Base-by-base conservation (phyloP, 495 filamentous ascomycete genomes). In the Parathielavia appendiculata region DNA sequence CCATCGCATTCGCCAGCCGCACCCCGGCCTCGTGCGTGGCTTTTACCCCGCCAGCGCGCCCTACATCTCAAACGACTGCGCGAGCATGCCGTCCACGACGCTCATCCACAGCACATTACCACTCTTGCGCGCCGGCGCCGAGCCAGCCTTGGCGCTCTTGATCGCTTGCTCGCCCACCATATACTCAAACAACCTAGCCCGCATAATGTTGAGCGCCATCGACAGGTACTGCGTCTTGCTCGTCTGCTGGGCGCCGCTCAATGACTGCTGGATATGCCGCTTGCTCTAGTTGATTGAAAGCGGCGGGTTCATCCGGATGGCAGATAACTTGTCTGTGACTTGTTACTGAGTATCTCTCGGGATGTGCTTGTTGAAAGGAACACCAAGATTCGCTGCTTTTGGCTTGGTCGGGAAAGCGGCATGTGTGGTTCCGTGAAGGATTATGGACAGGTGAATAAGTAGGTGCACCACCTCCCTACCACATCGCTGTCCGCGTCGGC, bases 131-230 rank as follows among this genome's bases (percentile, higher is more conserved):
- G 91, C 90, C 76, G 92, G 84, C 14, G 79, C 81, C 53, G 83
- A 76, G 32, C 83, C 88, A 0, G 91, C 91, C 44, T 81, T 79
- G 0, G 88, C 89, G 60, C 87, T 88, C 75, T 96, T 97, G 61
- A 95, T 84, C 2, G 92, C 88, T 72, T 97, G 92, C 56, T 91
- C 90, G 38, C 89, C 90, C 3, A 96, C 83, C 13, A 92, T 87
- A 34, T 86, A 87, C 26, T 83, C 79, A 75, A 97, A 97, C 69
- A 97, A 91, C 46, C 84, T 81, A 69, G 76, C 81, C 63, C 87
- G 86, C 90, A 97, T 92, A 62, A 95, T 83, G 60, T 82, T 90
- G 41, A 99, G 78, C 6, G 86, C 83, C 60, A 97, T 89, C 60
- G 84, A 87, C 10, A 90, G 79, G 56, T 91, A 86, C 54, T 93